Conservation (phyloP, 805 yeast species). For the Starmerella geochares region DNA sequence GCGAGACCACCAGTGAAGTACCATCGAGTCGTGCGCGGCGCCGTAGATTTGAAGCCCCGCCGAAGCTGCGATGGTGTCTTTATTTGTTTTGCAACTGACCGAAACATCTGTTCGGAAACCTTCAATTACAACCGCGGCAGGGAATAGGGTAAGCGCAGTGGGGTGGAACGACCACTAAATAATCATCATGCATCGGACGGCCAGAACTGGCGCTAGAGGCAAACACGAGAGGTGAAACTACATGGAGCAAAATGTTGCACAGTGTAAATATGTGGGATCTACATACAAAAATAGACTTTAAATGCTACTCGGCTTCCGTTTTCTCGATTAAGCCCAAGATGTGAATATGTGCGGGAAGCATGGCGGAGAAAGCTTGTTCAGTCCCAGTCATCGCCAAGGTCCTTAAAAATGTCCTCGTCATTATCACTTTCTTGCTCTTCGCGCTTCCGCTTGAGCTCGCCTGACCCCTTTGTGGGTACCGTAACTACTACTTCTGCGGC, state of each 20-base stretch:
- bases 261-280: too few species aligned
- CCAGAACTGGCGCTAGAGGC: background rate
- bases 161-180: background rate
- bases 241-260: too few species aligned
- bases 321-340: background rate
- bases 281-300: background rate
- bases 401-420: constrained; percentile 16
- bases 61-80: background rate
- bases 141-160: constrained; percentile 3
- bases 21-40: background rate
- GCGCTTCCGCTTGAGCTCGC: constrained; percentile 9
- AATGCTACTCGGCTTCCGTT: background rate
- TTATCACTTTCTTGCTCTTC: constrained; percentile 10
- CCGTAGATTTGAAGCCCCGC: background rate
- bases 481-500: background rate
- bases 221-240: too few species aligned
- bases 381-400: constrained; percentile 22
- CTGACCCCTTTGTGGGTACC: background rate
- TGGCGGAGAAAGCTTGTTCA: background rate
- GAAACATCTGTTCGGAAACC: background rate
- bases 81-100: background rate
- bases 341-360: background rate
- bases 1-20: background rate
- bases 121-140: background rate
- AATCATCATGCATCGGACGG: background rate